A percentile compares a stretch with the other conserved stretches of the same genome.
These are phyloP conservation scores for Endotrypanum monterogeii DNA, from an alignment of 208 protist species.

Conservation along the genomic window DNA sequence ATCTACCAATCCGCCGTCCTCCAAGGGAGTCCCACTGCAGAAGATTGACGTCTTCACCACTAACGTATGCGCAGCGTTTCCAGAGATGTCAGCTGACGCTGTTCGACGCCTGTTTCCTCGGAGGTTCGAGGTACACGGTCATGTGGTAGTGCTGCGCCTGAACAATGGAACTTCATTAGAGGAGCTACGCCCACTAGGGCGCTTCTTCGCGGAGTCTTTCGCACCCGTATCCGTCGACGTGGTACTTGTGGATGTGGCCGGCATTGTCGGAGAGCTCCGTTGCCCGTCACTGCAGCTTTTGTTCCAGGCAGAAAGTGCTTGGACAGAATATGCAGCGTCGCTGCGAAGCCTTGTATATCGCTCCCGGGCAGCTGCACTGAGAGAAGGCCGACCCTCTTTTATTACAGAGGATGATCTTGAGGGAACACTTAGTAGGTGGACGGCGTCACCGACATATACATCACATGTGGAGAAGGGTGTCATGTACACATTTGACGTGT, in stretches of 20 bases:
- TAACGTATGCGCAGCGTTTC: conserved; percentile 22
- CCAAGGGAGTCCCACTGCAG: conserved; percentile 30
- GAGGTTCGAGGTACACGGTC: conserved; percentile 81
- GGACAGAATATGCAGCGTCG: conserved; percentile 10
- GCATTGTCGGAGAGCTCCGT: conserved; percentile 82
- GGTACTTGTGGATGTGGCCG: conserved; percentile 68
- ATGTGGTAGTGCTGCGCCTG: conserved; percentile 82
- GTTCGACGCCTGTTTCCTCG: conserved; percentile 56
- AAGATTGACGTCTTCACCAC: conserved; percentile 64
- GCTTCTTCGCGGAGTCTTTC: conserved; percentile 66
- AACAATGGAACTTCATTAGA: conserved; percentile 49
- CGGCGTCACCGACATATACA: conserved; percentile 69
- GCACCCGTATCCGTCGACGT: conserved; percentile 64
- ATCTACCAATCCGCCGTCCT: background rate
- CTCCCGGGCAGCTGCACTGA: conserved; percentile 14
- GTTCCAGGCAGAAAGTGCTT: conserved; percentile 17
- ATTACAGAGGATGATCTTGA: conserved; percentile 25
- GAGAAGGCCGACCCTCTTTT: background rate
- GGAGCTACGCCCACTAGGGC: conserved; percentile 43
- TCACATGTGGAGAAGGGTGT: conserved; percentile 90
- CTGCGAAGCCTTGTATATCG: conserved; percentile 15
- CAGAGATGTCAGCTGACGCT: conserved; percentile 18
- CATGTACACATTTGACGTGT: conserved; percentile 88
- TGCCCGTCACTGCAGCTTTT: conserved; percentile 54
- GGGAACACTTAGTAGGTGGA: conserved; percentile 25